Evolutionary conservation across 306 rosid genomes (phyloP), one percentile per base, ranked within the genome.

Genomic region (Hippophae rhamnoides): DNA sequence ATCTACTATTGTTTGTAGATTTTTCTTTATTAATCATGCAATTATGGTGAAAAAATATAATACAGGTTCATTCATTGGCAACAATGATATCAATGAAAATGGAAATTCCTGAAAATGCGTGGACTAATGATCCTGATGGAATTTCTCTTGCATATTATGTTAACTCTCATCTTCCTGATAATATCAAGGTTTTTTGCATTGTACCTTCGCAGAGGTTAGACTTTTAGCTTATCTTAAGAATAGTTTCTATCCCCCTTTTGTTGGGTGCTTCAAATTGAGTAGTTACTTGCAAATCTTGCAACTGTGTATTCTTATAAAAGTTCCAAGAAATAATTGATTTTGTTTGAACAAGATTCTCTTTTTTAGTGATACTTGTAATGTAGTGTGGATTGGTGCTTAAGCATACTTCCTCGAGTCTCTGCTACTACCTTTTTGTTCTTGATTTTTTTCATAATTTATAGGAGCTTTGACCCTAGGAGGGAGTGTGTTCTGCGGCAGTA

Each of bases 381-480:
- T 31, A 31, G 38, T 31, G 38, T 31, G 38, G 38, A 2, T 31
- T 8, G 3, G 7, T 13, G 9, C 27, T 10, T 5, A 49, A 49
- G 23, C 2, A 9, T 50, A 9, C 23, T 49, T 61, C 13, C n/a
- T 23, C 7, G 14, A 11, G 14, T 57, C 31, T 52, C 46, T 52
- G 25, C 57, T 11, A 63, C 18, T 2, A 1, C 10, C 53, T 18
- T 25, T 26, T 9, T 54, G 38, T 6, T 68, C 8, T 69, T 51
- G 27, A 11, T 71, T 54, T 54, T 56, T 45, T 67, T 18, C 43
- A 13, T 26, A 64, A 59, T 58, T 13, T 9, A 47, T 55, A 92
- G 96, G 85, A 87, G 89, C 71, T 85, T 92, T 81, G 92, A 85
- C 78, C 89, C 96, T 6, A 78, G 98, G 75, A 80, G 63, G 73